Conservation (phyloP, 176 grass and related monocot genomes). For the Musa itinerans region DNA sequence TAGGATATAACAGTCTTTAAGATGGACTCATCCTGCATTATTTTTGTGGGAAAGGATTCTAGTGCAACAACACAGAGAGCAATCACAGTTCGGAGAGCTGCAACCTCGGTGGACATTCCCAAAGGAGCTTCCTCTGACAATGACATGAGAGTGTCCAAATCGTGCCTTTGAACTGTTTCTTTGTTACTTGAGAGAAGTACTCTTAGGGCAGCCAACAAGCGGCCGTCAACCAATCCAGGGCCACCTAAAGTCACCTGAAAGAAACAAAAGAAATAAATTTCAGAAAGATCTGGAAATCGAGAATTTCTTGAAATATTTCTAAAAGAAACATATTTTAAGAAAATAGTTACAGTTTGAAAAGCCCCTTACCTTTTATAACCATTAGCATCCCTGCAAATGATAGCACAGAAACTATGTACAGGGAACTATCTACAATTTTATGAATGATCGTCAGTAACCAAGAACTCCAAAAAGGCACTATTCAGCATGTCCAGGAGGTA, state of each 20-base stretch:
- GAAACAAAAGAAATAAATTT: background rate
- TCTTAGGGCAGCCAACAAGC: conserved; percentile 70
- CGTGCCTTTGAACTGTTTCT: conserved; percentile 31
- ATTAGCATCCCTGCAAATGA: background rate
- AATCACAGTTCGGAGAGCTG: conserved; percentile 57
- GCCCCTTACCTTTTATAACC: background rate
- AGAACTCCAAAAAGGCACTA: no score
- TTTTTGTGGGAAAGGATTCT: conserved; percentile 82
- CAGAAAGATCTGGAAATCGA: background rate
- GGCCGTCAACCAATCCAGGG: conserved; percentile 53
- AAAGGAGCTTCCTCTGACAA: conserved; percentile 35
- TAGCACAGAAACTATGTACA: background rate
- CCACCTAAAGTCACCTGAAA: conserved; percentile 70
- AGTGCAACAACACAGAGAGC: conserved; percentile 63
- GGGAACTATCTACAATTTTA: background rate
- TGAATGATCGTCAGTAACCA: background rate
- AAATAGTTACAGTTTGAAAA: background rate
- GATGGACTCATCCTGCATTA: conserved; percentile 80
- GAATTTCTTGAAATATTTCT: background rate
- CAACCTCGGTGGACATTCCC: conserved; percentile 41
- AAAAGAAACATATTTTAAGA: background rate
- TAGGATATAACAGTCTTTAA: conserved; percentile 35
- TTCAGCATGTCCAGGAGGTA: no score
- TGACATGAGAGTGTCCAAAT: conserved; percentile 60
- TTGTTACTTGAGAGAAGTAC: conserved; percentile 47